Percentiles rank a stretch among this genome's conserved stretches.
Evolutionary conservation across 163 green algal genomes (phyloP).

Genomic region (Prototheca cutis): DNA sequence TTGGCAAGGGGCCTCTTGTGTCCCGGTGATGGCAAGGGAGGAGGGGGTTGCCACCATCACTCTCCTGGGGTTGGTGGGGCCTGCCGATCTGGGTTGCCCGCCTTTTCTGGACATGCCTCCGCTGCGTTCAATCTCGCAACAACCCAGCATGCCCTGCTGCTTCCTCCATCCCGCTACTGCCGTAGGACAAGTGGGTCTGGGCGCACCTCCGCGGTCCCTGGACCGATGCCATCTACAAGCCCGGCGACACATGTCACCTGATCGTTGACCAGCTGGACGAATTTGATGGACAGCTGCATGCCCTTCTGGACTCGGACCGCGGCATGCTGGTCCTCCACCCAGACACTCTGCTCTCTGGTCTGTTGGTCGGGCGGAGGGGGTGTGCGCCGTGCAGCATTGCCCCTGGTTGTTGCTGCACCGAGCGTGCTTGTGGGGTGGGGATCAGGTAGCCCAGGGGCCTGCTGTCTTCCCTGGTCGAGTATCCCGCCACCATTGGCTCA

Average conservation of each 20-base stretch:
- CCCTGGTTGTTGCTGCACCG: too few species aligned
- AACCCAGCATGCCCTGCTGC: too few species aligned
- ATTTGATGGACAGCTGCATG: constrained; percentile 18
- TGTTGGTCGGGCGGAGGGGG: background rate
- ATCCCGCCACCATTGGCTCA: background rate
- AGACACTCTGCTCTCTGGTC: constrained; percentile 61
- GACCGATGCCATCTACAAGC: constrained; percentile 10
- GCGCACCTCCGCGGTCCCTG: constrained; percentile 14
- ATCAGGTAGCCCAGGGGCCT: background rate
- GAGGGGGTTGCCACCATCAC: constrained; percentile 1
- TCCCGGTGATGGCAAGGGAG: background rate
- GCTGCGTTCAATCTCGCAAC: background rate
- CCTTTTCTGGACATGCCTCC: background rate
- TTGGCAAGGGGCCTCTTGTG: background rate
- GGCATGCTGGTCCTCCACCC: constrained; percentile 66
- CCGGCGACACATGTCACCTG: constrained; percentile 24
- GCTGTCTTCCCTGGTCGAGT: background rate
- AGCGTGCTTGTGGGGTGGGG: background rate
- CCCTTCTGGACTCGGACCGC: constrained; percentile 12
- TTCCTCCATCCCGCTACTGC: background rate
- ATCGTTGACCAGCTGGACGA: constrained; percentile 10
- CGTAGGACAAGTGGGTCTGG: constrained; percentile 10
- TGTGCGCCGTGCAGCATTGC: background rate
- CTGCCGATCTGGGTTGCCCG: background rate
- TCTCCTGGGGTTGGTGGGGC: background rate